Conservation (phyloP, 257 asterid species). For the Ballota nigra region DNA sequence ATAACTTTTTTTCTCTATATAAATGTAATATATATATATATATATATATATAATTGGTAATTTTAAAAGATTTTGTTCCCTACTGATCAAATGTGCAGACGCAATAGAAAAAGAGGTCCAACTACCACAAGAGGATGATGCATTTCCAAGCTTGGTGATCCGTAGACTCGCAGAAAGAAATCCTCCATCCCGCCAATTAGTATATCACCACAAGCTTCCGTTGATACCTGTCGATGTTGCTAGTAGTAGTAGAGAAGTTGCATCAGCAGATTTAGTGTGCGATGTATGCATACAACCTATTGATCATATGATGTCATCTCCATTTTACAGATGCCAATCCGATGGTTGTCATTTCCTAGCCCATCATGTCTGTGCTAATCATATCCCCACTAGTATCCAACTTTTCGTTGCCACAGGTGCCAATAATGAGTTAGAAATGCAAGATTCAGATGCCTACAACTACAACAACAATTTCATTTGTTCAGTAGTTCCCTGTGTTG, state of each 20-base stretch:
- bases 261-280: neutral
- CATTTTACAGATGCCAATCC: neutral
- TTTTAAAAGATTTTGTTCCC: no score
- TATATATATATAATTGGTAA: no score
- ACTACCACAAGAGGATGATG: slow-evolving; percentile 1
- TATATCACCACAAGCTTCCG: neutral
- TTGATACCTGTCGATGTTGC: neutral
- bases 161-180: neutral
- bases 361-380: neutral
- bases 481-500: neutral
- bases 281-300: neutral
- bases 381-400: neutral
- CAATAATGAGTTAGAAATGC: neutral
- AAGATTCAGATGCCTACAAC: neutral
- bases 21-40: no score
- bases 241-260: neutral
- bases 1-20: no score
- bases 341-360: neutral
- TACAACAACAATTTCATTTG: no score
- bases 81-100: no score
- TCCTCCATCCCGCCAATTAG: neutral
- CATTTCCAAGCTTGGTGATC: neutral
- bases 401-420: neutral
- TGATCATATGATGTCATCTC: neutral
- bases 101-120: no score